Evolutionary conservation across 192 early-diverging fungal species (phyloP).

Genomic region (Funneliformis mosseae): DNA sequence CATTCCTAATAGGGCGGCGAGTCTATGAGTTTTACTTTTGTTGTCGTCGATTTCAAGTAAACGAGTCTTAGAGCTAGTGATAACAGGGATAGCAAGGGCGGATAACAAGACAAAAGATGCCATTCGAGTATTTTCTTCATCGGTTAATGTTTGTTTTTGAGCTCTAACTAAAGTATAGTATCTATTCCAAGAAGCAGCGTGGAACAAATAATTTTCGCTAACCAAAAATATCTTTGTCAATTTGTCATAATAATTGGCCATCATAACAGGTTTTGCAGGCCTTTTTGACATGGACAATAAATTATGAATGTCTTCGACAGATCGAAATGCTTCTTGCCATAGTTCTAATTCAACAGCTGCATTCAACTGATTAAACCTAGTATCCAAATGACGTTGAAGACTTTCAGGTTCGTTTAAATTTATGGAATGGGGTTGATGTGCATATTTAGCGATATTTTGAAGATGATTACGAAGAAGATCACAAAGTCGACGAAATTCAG

Average conservation of each 20-base stretch:
- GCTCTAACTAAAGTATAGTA: slow-evolving; percentile 79
- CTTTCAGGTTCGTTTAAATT: slow-evolving; percentile 96
- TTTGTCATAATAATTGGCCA: slow-evolving; percentile 99
- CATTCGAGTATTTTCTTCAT: slow-evolving; percentile 86
- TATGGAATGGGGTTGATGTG: slow-evolving; percentile 90
- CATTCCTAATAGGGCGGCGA: slow-evolving; percentile 87
- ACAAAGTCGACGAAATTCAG: slow-evolving; percentile 97
- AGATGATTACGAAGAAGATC: slow-evolving; percentile 96
- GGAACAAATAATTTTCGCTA: slow-evolving; percentile 97
- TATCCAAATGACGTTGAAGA: slow-evolving; percentile 94
- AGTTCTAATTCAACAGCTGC: slow-evolving; percentile 95
- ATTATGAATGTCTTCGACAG: slow-evolving; percentile 97
- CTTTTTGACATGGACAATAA: slow-evolving; percentile 89
- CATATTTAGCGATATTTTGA: slow-evolving; percentile 86
- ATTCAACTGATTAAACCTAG: slow-evolving; percentile 94
- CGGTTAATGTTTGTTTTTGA: slow-evolving; percentile 76
- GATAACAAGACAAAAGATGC: slow-evolving; percentile 93
- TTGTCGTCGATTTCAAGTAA: slow-evolving; percentile 77
- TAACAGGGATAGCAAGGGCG: slow-evolving; percentile 95
- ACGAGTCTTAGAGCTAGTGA: slow-evolving; percentile 79
- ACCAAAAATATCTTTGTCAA: slow-evolving; percentile 95
- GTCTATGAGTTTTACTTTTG: slow-evolving; percentile 77
- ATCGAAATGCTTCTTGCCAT: slow-evolving; percentile 99
- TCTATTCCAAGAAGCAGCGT: slow-evolving; percentile 95
- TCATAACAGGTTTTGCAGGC: slow-evolving; percentile 89